phyloP scores from a whole-genome alignment of 1,284 basidiomycete species.

The Tilletia setariae region DNA sequence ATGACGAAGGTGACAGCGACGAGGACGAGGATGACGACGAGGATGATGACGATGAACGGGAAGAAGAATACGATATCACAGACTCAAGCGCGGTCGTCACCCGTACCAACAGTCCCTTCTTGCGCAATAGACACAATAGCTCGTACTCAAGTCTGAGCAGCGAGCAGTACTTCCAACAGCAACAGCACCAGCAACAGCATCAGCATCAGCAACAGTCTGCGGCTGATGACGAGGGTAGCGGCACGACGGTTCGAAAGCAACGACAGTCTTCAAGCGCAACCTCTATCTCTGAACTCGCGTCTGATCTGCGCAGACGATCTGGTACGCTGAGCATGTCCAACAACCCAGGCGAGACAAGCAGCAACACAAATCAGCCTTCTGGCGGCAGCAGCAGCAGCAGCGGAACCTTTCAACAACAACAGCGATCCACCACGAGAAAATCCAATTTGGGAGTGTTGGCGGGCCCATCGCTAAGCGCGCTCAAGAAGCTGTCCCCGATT shows the following conservation, averaged over 20 bases:
- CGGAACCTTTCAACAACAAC: too few relatives aligned
- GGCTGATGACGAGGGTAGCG: too few relatives aligned
- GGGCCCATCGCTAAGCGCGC: not conserved
- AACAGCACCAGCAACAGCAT: slow-evolving; percentile 9
- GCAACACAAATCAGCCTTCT: not conserved
- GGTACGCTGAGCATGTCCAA: not conserved
- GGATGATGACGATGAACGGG: slow-evolving; percentile 26
- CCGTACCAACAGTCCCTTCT: slow-evolving; percentile 32
- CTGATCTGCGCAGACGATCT: not conserved
- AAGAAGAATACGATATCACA: slow-evolving; percentile 50
- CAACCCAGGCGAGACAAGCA: not conserved
- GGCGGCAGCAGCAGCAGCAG: not conserved
- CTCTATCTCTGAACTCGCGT: not conserved
- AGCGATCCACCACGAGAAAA: too few relatives aligned
- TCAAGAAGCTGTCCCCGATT: slow-evolving; percentile 2
- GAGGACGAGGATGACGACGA: slow-evolving; percentile 26
- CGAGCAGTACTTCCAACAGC: slow-evolving; percentile 17
- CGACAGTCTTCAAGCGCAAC: slow-evolving; percentile 1
- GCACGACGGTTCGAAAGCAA: slow-evolving; percentile 6
- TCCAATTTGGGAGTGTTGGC: not conserved
- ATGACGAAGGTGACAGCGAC: slow-evolving; percentile 29
- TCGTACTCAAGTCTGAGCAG: slow-evolving; percentile 24
- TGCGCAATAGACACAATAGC: slow-evolving; percentile 26
- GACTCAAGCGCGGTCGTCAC: slow-evolving; percentile 41
- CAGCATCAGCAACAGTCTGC: not conserved